phyloP scores from a whole-genome alignment of 768 basidiomycete genomes.

The Plicaturopsis crispa region DNA sequence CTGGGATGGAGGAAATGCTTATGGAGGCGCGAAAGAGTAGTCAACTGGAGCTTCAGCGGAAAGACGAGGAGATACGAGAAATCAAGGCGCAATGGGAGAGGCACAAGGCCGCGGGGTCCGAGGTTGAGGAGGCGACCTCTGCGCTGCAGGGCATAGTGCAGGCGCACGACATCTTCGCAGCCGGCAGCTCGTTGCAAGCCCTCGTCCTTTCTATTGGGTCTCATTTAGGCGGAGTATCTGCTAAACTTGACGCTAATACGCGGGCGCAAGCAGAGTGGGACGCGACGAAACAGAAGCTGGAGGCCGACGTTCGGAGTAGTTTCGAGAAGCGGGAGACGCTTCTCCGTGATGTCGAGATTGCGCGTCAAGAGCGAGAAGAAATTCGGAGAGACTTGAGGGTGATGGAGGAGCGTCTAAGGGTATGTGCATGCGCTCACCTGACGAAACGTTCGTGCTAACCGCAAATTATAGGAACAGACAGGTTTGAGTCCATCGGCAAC shows the following conservation, averaged over 20 bases:
- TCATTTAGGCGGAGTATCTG: conserved; percentile 44
- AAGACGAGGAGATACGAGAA: conserved; percentile 28
- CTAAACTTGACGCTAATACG: conserved; percentile 32
- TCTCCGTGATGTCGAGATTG: conserved; percentile 45
- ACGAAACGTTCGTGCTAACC: too few relatives aligned
- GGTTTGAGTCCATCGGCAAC: too few relatives aligned
- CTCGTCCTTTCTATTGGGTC: conserved; percentile 39
- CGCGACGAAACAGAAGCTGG: conserved; percentile 31
- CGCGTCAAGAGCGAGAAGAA: conserved; percentile 43
- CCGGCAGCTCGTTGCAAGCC: conserved; percentile 40
- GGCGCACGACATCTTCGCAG: conserved; percentile 38
- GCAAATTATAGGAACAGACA: too few relatives aligned
- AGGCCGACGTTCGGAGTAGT: conserved; percentile 39
- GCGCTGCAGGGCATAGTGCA: conserved; percentile 45
- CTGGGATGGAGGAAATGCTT: conserved; percentile 32
- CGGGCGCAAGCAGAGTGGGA: conserved; percentile 44
- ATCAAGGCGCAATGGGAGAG: conserved; percentile 32
- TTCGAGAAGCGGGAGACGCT: conserved; percentile 40
- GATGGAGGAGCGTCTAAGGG: conserved; percentile 32
- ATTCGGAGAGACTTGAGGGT: conserved; percentile 32
- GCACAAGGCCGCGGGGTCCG: conserved; percentile 25
- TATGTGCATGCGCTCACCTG: too few relatives aligned
- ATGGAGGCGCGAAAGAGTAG: conserved; percentile 25
- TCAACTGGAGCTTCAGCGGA: conserved; percentile 30
- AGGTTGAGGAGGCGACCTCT: conserved; percentile 44